Percentiles rank a stretch among this genome's conserved stretches.
These are phyloP conservation scores for Penicillium sp. DNA, from an alignment of 2,329 filamentous ascomycete species.

Conservation along the genomic window DNA sequence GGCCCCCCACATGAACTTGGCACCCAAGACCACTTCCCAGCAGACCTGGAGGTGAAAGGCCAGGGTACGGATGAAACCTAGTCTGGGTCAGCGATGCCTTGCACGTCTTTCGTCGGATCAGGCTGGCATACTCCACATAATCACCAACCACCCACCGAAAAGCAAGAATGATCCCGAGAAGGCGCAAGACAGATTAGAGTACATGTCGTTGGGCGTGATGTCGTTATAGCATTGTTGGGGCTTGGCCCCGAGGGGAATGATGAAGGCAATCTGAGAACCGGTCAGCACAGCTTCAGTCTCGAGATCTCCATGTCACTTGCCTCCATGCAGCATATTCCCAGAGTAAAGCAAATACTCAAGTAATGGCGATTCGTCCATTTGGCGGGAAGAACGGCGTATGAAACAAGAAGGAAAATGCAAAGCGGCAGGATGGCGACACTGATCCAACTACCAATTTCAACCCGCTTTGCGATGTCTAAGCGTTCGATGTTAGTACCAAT, in stretches of 20 bases:
- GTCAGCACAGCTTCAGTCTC: slow-evolving; percentile 10
- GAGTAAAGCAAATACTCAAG: slow-evolving; percentile 79
- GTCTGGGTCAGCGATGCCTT: background rate
- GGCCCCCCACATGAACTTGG: slow-evolving; percentile 82
- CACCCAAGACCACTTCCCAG: slow-evolving; percentile 89
- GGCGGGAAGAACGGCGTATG: slow-evolving; percentile 75
- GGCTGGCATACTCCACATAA: slow-evolving; percentile 65
- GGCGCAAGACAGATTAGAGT: slow-evolving; percentile 74
- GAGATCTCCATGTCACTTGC: slow-evolving; percentile 50
- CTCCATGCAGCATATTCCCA: slow-evolving; percentile 74
- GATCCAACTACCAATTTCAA: slow-evolving; percentile 73
- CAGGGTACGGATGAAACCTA: slow-evolving; percentile 71
- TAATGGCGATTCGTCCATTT: slow-evolving; percentile 93
- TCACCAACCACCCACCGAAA: slow-evolving; percentile 76
- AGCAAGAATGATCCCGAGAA: slow-evolving; percentile 84
- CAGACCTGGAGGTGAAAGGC: slow-evolving; percentile 96
- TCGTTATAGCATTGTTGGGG: slow-evolving; percentile 81
- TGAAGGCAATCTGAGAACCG: slow-evolving; percentile 70
- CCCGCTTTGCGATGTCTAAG: slow-evolving; percentile 55
- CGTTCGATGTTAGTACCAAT: slow-evolving; percentile 11
- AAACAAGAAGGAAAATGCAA: slow-evolving; percentile 72
- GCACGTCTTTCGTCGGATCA: background rate
- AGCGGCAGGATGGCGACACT: slow-evolving; percentile 71
- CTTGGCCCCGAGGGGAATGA: slow-evolving; percentile 75
- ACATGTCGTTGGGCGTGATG: slow-evolving; percentile 94